Conservation (phyloP, 192 early-diverging fungal genomes). For the Funneliformis mosseae region DNA sequence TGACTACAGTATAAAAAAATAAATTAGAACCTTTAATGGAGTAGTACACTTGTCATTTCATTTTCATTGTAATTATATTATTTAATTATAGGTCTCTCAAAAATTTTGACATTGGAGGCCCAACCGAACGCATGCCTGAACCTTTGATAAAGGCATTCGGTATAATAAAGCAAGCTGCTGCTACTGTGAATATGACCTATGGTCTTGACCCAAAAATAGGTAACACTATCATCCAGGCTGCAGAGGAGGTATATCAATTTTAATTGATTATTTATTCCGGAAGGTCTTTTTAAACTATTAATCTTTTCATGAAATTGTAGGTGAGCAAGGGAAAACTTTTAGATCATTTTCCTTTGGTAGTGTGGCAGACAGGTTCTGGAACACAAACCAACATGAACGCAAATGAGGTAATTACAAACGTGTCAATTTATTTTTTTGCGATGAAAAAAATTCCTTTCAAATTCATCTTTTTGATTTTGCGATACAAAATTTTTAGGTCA, state of each 20-base stretch:
- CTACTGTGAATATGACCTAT: slow-evolving; percentile 91
- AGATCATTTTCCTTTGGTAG: slow-evolving; percentile 98
- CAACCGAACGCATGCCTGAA: slow-evolving; percentile 91
- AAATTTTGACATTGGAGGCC: slow-evolving; percentile 98
- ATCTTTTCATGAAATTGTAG: slow-evolving; percentile 35
- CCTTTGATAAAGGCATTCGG: slow-evolving; percentile 95
- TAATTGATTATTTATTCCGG: not conserved
- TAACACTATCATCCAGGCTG: slow-evolving; percentile 85
- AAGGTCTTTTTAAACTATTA: not conserved
- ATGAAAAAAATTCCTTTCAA: not conserved
- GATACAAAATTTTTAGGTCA: slow-evolving; percentile 60
- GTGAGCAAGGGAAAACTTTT: slow-evolving; percentile 90
- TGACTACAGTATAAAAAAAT: too few species aligned
- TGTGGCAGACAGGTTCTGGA: slow-evolving; percentile 98
- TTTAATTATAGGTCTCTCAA: slow-evolving; percentile 73
- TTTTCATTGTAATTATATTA: too few species aligned
- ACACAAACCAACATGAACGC: slow-evolving; percentile 99
- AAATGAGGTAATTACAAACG: slow-evolving; percentile 59
- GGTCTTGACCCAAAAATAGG: slow-evolving; percentile 82
- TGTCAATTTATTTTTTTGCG: not conserved
- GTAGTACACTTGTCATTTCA: too few species aligned
- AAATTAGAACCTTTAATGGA: too few species aligned
- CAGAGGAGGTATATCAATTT: slow-evolving; percentile 66
- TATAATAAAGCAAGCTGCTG: slow-evolving; percentile 93
- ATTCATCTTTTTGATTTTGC: not conserved